A percentile compares a stretch with the other conserved stretches of the same genome.
These are phyloP conservation scores for Warburgia ugandensis DNA, from an alignment of 164 flowering plant genomes.

Conservation along the genomic window DNA sequence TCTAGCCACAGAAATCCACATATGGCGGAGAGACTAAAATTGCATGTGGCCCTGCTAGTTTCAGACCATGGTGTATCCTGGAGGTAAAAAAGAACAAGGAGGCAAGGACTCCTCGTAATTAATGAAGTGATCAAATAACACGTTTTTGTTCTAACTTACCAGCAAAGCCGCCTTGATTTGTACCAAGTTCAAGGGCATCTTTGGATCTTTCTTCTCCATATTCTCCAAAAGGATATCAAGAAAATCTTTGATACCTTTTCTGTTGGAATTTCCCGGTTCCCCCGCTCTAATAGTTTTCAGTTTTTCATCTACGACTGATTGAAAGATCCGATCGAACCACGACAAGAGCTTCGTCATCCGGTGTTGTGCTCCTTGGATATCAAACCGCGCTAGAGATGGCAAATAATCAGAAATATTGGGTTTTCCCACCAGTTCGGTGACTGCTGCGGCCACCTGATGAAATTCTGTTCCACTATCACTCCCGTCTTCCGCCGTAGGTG, in stretches of 20 bases:
- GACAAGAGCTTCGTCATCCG: background rate
- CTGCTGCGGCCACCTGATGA: background rate
- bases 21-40: too few relatives aligned
- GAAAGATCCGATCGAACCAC: background rate
- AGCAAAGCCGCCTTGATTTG: background rate
- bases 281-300: background rate
- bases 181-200: background rate
- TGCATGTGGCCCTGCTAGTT: too few relatives aligned
- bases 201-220: too few relatives aligned
- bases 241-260: background rate
- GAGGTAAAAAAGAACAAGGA: too few relatives aligned
- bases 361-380: background rate
- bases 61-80: too few relatives aligned
- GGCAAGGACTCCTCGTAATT: too few relatives aligned
- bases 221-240: background rate
- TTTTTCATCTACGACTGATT: too few relatives aligned
- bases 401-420: conserved; percentile 1
- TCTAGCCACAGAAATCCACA: too few relatives aligned
- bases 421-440: background rate
- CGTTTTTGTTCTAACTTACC: too few relatives aligned
- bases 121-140: too few relatives aligned
- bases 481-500: too few relatives aligned
- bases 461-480: background rate
- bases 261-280: too few relatives aligned
- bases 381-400: background rate